Evolutionary conservation across 2,329 filamentous ascomycete genomes (phyloP).

Genomic region (Ophiostoma fasciatum): DNA sequence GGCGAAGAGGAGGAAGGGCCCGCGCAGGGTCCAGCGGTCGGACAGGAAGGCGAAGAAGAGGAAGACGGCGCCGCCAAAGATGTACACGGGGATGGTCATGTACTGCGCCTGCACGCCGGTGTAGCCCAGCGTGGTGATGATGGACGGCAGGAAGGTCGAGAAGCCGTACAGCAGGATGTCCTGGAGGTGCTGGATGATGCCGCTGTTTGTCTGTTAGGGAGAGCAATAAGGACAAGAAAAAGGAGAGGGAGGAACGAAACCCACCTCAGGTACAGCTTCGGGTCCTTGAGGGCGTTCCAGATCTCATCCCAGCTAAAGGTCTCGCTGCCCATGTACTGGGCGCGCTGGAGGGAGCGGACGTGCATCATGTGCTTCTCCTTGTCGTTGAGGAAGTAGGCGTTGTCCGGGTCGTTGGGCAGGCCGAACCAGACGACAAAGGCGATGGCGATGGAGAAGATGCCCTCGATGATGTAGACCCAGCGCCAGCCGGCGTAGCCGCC

Average conservation of each 20-base stretch:
- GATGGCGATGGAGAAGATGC: slow-evolving; percentile 8
- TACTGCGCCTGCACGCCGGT: slow-evolving; percentile 45
- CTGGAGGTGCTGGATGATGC: slow-evolving; percentile 49
- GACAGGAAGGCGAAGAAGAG: slow-evolving; percentile 40
- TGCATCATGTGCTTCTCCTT: not conserved
- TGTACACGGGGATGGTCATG: slow-evolving; percentile 54
- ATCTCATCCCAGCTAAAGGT: slow-evolving; percentile 6
- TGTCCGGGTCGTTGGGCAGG: slow-evolving; percentile 39
- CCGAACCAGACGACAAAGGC: slow-evolving; percentile 19
- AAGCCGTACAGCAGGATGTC: slow-evolving; percentile 28
- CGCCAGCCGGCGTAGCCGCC: slow-evolving; percentile 11
- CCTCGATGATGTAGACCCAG: slow-evolving; percentile 8
- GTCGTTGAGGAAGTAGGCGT: not conserved
- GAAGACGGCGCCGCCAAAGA: slow-evolving; percentile 46
- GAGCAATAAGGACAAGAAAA: slow-evolving; percentile 39
- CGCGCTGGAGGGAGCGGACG: not conserved
- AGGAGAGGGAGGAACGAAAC: slow-evolving; percentile 8
- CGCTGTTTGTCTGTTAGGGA: too few relatives aligned
- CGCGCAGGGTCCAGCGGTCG: slow-evolving; percentile 34
- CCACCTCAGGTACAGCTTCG: slow-evolving; percentile 48
- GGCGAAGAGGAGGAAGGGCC: slow-evolving; percentile 31
- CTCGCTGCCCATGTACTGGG: not conserved
- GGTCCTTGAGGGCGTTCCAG: slow-evolving; percentile 26
- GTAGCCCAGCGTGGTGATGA: slow-evolving; percentile 45
- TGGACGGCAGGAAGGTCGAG: slow-evolving; percentile 53